Evolutionary conservation across 2,329 filamentous ascomycete genomes (phyloP).

Genomic region (Lasiodiplodia theobromae): DNA sequence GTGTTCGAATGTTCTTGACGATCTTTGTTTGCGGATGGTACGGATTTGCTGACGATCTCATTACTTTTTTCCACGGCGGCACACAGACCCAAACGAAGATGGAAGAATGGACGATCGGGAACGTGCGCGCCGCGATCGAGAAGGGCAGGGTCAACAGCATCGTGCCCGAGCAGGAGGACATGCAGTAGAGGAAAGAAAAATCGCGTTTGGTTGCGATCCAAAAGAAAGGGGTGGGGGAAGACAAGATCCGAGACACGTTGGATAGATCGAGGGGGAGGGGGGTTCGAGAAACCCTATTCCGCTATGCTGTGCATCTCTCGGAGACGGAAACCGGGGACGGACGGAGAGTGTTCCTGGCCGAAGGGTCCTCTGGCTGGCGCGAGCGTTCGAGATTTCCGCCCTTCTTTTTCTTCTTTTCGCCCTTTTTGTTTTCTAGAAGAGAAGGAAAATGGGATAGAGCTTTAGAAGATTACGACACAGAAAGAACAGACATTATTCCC

Average conservation of each 20-base stretch:
- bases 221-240: background rate
- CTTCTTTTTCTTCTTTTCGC: background rate
- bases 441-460: background rate
- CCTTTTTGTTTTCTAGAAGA: background rate
- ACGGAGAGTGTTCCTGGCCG: background rate
- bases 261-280: background rate
- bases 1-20: background rate
- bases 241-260: slow-evolving; percentile 3
- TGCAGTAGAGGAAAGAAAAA: slow-evolving; percentile 35
- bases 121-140: slow-evolving; percentile 69
- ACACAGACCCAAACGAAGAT: slow-evolving; percentile 62
- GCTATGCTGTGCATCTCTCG: background rate
- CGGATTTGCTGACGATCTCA: slow-evolving; percentile 18
- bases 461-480: background rate
- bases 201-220: background rate
- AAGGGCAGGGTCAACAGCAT: slow-evolving; percentile 69
- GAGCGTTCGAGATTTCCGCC: background rate
- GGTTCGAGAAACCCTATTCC: background rate
- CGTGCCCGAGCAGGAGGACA: slow-evolving; percentile 73
- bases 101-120: slow-evolving; percentile 78
- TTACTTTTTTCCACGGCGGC: background rate
- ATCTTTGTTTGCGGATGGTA: background rate
- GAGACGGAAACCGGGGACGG: background rate
- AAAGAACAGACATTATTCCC: background rate
- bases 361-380: slow-evolving; percentile 3